Base-by-base conservation (phyloP, 805 yeast genomes). In the Metschnikowia proteae region DNA sequence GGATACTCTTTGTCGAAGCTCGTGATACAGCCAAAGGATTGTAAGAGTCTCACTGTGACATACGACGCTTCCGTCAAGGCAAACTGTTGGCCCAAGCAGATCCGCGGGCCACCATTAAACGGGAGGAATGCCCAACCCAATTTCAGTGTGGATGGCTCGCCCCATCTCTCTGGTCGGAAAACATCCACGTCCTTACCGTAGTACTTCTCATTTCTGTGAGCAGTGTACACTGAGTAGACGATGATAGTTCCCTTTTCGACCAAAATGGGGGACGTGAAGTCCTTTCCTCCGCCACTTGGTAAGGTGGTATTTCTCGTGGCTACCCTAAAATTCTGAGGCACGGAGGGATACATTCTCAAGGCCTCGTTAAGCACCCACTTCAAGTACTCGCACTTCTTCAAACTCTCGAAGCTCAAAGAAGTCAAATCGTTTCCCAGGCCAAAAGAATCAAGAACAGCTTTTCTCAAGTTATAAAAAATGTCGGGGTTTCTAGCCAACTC, bases 91-190 rank as follows among this genome's bases (percentile, higher is more conserved):
- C 63, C 63, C 44, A 59, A 43, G 43, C 63, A 59, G 38, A 58
- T 59, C 6, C 63, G 53, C 7, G 63, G 63, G 2, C 63, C 63
- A 17, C 63, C 63, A 42, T 58, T 57, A 53, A 59, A 59, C 1
- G 63, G 63, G 22, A 59, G 49, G 36, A 46, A 59, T 5, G 55
- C 56, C 63, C 63, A 59, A 28, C 61, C 63, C 43, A 55, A 42
- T 45, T 52, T 58, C 37, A 47, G 49, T 17, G 46, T 44, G 7
- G 41, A 9, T 13, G 55, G 53, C 41, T 64, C 67, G 28, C 58
- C 62, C 82, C 82, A 78, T 46, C 82, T 66, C 54, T 74, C 79
- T 3, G 82, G 82, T 17, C 64, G 61, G 60, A 73, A 78, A 45
- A 52, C 69, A n/a, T 57, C 51, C 23, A 77, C 73, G 46, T 77